Percentiles rank a stretch among this genome's conserved stretches.
Evolutionary conservation across 2,329 filamentous ascomycete species (phyloP).

Genomic region (Xylaria sp.): DNA sequence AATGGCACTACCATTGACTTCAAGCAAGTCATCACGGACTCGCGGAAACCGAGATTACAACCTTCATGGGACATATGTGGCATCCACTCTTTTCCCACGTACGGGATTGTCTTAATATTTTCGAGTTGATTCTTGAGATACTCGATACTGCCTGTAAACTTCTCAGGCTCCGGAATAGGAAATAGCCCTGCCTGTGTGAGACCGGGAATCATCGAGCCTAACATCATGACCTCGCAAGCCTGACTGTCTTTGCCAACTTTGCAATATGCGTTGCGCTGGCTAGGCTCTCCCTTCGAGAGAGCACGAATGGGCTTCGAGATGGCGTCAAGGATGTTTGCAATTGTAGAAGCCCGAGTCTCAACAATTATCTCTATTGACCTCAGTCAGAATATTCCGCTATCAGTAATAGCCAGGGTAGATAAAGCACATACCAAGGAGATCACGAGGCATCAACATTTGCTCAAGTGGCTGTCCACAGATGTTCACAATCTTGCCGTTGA

Average conservation of each 20-base stretch:
- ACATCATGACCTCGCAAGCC: constrained; percentile 45
- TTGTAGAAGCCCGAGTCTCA: constrained; percentile 30
- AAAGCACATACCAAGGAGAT: constrained; percentile 39
- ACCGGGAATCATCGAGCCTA: constrained; percentile 40
- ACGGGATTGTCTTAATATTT: constrained; percentile 37
- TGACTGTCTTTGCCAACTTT: constrained; percentile 36
- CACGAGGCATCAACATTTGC: constrained; percentile 41
- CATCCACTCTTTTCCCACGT: constrained; percentile 39
- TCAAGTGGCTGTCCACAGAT: constrained; percentile 35
- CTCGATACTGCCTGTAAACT: constrained; percentile 39
- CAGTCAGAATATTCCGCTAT: constrained; percentile 9
- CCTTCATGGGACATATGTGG: constrained; percentile 41
- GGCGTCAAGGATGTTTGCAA: constrained; percentile 37
- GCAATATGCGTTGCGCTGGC: constrained; percentile 34
- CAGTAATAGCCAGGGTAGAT: neutral
- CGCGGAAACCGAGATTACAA: constrained; percentile 41
- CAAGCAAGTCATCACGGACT: constrained; percentile 30
- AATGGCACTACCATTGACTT: constrained; percentile 38
- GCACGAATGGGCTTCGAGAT: constrained; percentile 33
- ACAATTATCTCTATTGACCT: constrained; percentile 34
- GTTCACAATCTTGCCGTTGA: constrained; percentile 41
- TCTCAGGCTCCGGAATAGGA: constrained; percentile 39
- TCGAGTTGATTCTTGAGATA: constrained; percentile 37
- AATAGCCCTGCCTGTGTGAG: constrained; percentile 38
- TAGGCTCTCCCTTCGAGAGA: constrained; percentile 24